phyloP scores from a whole-genome alignment of 2,329 filamentous ascomycete species.

The Trichoderma sp. region DNA sequence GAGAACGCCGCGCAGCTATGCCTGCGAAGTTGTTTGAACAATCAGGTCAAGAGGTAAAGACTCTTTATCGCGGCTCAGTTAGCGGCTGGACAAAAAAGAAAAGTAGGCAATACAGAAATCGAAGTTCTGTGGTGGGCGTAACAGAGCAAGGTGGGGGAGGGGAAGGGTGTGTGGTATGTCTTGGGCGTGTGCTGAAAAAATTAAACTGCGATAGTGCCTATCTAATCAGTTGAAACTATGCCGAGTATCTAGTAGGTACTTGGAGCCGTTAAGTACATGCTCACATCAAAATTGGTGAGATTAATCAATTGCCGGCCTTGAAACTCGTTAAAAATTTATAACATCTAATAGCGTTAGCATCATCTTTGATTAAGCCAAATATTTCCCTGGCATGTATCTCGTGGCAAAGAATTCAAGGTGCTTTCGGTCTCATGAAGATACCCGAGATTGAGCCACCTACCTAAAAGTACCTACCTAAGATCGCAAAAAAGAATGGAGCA shows the following conservation, averaged over 20 bases:
- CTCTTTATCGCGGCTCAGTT: conserved; percentile 14
- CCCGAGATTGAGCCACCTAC: background rate
- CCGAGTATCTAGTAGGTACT: background rate
- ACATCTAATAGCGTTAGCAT: background rate
- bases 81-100: conserved; percentile 18
- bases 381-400: background rate
- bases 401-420: background rate
- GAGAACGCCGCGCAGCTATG: conserved; percentile 25
- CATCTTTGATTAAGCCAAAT: background rate
- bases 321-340: background rate
- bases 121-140: conserved; percentile 24
- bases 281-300: background rate
- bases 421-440: background rate
- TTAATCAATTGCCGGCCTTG: background rate
- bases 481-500: background rate
- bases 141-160: conserved; percentile 28
- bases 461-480: background rate
- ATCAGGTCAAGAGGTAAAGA: conserved; percentile 14
- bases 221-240: background rate
- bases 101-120: conserved; percentile 8
- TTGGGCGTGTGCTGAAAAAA: conserved; percentile 13
- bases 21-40: conserved; percentile 17
- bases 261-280: background rate
- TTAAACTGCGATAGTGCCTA: background rate
- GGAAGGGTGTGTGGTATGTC: conserved; percentile 20